Conservation (phyloP, 1,284 basidiomycete genomes). For the Rhizoctonia solani region DNA sequence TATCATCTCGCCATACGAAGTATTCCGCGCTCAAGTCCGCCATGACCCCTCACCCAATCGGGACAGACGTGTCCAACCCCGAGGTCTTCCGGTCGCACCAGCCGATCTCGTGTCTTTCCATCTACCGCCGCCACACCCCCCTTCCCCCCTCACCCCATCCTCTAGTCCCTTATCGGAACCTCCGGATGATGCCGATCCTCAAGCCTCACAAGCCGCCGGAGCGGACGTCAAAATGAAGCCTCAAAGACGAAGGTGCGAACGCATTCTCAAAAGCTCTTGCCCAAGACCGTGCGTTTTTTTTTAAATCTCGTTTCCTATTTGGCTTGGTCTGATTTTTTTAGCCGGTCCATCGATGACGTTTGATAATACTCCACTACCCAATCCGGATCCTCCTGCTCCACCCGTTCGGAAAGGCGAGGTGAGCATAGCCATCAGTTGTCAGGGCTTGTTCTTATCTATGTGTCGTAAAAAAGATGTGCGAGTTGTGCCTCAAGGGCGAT, state of each 20-base stretch:
- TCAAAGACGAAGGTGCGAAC: slow-evolving; percentile 28
- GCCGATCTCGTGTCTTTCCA: neutral
- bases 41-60: slow-evolving; percentile 54
- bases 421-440: slow-evolving; percentile 30
- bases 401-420: slow-evolving; percentile 41
- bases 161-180: slow-evolving; percentile 80
- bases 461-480: slow-evolving; percentile 67
- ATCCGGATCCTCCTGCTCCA: slow-evolving; percentile 1
- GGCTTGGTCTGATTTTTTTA: neutral
- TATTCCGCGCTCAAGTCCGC: slow-evolving; percentile 78
- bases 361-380: slow-evolving; percentile 2
- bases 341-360: slow-evolving; percentile 21
- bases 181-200: slow-evolving; percentile 69
- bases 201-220: slow-evolving; percentile 46
- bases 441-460: neutral
- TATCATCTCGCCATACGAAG: slow-evolving; percentile 93
- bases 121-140: slow-evolving; percentile 55
- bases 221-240: slow-evolving; percentile 31
- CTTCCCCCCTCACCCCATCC: slow-evolving; percentile 50
- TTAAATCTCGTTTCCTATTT: neutral
- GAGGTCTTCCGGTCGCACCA: neutral
- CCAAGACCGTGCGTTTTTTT: slow-evolving; percentile 12
- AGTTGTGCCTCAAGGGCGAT: slow-evolving; percentile 89
- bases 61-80: slow-evolving; percentile 11
- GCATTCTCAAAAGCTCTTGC: slow-evolving; percentile 21